Evolutionary conservation across 176 grass and related monocot species (phyloP).

Genomic region (Triticum turgidum): DNA sequence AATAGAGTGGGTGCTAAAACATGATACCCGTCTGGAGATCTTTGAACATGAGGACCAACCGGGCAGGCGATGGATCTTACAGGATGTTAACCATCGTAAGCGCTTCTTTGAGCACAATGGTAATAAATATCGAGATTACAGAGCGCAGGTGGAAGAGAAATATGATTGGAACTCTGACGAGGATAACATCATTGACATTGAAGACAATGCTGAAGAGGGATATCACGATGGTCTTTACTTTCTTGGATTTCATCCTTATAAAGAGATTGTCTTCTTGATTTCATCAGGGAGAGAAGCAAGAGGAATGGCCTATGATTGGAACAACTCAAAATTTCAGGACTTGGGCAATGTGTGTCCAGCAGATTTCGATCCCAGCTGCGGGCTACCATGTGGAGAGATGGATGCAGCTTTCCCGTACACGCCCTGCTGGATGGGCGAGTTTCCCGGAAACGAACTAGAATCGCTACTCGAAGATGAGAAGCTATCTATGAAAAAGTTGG

Average conservation of each 20-base stretch:
- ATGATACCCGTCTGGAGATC: not conserved
- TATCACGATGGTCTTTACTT: rapidly evolving
- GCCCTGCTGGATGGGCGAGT: constrained; percentile 2
- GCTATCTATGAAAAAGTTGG: not conserved
- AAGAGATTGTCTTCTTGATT: not conserved
- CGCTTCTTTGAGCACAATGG: not conserved
- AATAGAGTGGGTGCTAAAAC: not conserved
- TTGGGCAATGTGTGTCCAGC: not conserved
- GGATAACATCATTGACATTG: not conserved
- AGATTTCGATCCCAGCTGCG: too few species aligned
- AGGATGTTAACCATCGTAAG: not conserved
- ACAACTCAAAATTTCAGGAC: not conserved
- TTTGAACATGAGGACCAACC: not conserved
- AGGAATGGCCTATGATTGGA: not conserved
- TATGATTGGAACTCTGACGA: constrained; percentile 21
- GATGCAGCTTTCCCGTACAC: not conserved
- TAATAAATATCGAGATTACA: not conserved
- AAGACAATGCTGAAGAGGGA: not conserved
- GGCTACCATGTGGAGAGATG: not conserved
- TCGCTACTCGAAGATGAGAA: not conserved
- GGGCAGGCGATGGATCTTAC: not conserved
- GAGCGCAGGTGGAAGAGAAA: not conserved
- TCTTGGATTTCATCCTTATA: constrained; percentile 23
- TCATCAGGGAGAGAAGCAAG: rapidly evolving
- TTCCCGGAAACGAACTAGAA: not conserved